Base-by-base conservation (phyloP, 108 stramenopile species). In the Cyclotella cryptica region DNA sequence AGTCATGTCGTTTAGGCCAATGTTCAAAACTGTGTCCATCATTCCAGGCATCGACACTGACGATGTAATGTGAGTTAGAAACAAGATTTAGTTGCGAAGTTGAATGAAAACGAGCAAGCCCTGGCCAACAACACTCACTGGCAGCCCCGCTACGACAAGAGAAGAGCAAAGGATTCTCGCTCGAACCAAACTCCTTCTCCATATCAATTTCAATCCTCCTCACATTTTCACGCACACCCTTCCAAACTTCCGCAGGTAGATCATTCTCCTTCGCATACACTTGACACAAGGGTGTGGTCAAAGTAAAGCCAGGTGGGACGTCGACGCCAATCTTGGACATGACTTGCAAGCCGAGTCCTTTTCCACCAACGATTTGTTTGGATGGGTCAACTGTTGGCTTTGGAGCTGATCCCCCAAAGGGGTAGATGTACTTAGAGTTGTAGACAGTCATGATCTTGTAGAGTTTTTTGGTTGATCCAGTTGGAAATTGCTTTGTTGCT, bases 11-110 rank as follows among this genome's bases (percentile, higher is more conserved):
- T 93, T 95, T 18, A 96, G 86, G 57, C 96, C 95, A 53, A 94
- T 84, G 70, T 92, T 92, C 52, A 93, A 89, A 60, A 94, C 89
- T 22, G 90, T 92, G 77, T 88, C 87, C 87, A 88, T 88, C 90
- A 90, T 90, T 28, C 90, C 90, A 14, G 90, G 90, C 90, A 90
- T 88, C 26, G 85, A 85, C 43, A 87, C 79, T 74, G 57, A 46
- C 51, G 39, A 49, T 65, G 17, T 46, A 22, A 65, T 43, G 14
- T 30, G 55, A 19, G 8, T 60, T 47, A 54, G n/a, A 61, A 39
- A 10, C 52, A 52, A 35, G 11, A 30, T 40, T 39, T 7, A 51
- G 28, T 14, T 52, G 17, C 18, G 24, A 14, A 59, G 57, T 43
- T 12, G 11, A 3, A 26, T 57, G 12, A 26, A 58, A 35, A 19